These are phyloP conservation scores for Cutaneotrichosporon cutaneum DNA, from an alignment of 1,284 basidiomycete genomes.

Conservation along the genomic window DNA sequence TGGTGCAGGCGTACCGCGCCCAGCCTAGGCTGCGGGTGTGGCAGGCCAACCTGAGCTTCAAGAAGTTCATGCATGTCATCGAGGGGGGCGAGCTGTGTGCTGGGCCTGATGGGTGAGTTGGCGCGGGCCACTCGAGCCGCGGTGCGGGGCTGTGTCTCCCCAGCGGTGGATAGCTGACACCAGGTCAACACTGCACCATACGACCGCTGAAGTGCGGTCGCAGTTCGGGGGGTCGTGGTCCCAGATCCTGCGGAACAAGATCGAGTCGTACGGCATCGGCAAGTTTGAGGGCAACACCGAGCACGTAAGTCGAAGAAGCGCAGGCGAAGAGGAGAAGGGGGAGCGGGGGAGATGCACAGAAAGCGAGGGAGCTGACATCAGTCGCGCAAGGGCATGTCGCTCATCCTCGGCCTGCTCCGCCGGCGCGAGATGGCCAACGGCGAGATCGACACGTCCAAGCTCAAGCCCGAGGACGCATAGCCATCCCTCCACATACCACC, in stretches of 20 bases:
- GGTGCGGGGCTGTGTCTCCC: no score
- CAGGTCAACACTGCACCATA: constrained; percentile 46
- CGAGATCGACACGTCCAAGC: constrained; percentile 3
- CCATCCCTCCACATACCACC: not conserved
- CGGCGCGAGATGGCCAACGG: constrained; percentile 15
- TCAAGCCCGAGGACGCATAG: constrained; percentile 1
- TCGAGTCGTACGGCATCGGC: constrained; percentile 50
- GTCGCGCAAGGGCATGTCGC: constrained; percentile 52
- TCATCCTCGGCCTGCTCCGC: constrained; percentile 44
- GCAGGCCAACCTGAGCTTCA: constrained; percentile 51
- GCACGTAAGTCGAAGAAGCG: constrained; percentile 32
- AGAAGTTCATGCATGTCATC: constrained; percentile 53
- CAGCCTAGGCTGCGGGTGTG: constrained; percentile 40
- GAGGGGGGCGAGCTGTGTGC: constrained; percentile 48
- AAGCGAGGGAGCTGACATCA: constrained; percentile 14
- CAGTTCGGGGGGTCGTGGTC: constrained; percentile 50
- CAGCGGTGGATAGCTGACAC: not conserved
- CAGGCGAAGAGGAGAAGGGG: not conserved
- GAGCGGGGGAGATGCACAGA: not conserved
- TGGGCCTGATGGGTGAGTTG: constrained; percentile 42
- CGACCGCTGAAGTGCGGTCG: constrained; percentile 49
- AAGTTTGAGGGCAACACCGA: constrained; percentile 52
- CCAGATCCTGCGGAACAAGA: constrained; percentile 43
- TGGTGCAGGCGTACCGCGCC: constrained; percentile 17
- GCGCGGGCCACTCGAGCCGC: no score